Evolutionary conservation across 805 yeast species (phyloP).

Genomic region (Jamesozyma jinghongensis): DNA sequence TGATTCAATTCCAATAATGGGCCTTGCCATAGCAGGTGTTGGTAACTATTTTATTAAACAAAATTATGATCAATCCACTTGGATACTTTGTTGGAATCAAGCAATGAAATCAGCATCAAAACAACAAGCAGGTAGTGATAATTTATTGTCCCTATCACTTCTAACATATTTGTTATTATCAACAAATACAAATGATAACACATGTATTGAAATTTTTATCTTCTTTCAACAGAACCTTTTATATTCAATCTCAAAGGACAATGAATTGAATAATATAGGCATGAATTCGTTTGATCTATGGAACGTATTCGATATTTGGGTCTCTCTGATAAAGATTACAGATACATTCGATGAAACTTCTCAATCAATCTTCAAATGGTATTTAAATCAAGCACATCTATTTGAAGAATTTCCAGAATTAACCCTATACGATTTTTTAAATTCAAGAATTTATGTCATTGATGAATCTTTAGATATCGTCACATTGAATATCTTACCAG

Average conservation of each 20-base stretch:
- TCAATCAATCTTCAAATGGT: slow-evolving; percentile 6
- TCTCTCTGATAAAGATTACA: slow-evolving; percentile 3
- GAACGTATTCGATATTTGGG: slow-evolving; percentile 10
- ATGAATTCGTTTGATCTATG: slow-evolving; percentile 5
- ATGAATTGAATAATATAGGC: too few relatives aligned
- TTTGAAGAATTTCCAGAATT: slow-evolving; percentile 1
- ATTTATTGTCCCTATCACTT: slow-evolving; percentile 1
- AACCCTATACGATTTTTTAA: slow-evolving; percentile 4
- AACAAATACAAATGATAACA: not conserved
- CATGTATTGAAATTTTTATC: slow-evolving; percentile 1
- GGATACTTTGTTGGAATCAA: slow-evolving; percentile 5
- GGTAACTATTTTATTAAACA: slow-evolving; percentile 1
- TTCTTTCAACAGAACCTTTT: slow-evolving; percentile 4
- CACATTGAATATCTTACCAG: slow-evolving; percentile 6
- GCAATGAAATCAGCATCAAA: not conserved
- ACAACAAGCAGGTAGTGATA: not conserved
- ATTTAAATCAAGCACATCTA: slow-evolving; percentile 4
- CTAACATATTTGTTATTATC: not conserved
- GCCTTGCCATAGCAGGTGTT: not conserved
- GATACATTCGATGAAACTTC: slow-evolving; percentile 6
- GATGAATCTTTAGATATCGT: slow-evolving; percentile 1
- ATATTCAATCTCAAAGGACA: not conserved
- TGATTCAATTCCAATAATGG: not conserved
- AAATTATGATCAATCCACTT: slow-evolving; percentile 1
- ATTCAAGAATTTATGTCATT: slow-evolving; percentile 4